Evolutionary conservation across 805 yeast genomes (phyloP).

Genomic region (Metschnikowia chrysomelidarum): DNA sequence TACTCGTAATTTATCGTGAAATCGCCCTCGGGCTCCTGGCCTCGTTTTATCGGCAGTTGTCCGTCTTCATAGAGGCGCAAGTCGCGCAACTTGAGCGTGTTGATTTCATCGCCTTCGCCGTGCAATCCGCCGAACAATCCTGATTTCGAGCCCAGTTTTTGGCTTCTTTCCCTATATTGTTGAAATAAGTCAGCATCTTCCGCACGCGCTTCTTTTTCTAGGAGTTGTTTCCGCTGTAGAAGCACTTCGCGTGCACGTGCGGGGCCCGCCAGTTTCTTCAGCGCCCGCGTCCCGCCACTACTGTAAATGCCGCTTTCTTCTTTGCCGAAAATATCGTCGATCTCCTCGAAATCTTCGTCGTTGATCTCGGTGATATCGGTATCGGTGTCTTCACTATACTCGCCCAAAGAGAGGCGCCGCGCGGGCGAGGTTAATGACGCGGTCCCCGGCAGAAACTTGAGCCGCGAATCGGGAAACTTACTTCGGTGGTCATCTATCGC

Average conservation of each 20-base stretch:
- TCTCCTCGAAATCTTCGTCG: slow-evolving; percentile 37
- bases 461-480: not conserved
- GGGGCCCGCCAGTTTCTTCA: slow-evolving; percentile 8
- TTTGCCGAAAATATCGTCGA: slow-evolving; percentile 38
- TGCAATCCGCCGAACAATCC: slow-evolving; percentile 3
- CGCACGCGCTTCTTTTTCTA: slow-evolving; percentile 31
- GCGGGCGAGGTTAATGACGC: slow-evolving; percentile 16
- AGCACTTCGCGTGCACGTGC: slow-evolving; percentile 26
- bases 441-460: slow-evolving; percentile 16
- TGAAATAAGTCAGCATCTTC: slow-evolving; percentile 32
- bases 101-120: slow-evolving; percentile 19
- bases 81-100: slow-evolving; percentile 32
- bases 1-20: slow-evolving; percentile 35
- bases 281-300: slow-evolving; percentile 17
- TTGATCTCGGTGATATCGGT: slow-evolving; percentile 40
- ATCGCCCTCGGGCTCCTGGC: slow-evolving; percentile 31
- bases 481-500: not conserved
- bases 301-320: slow-evolving; percentile 37
- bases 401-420: slow-evolving; percentile 29
- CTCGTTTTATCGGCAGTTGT: slow-evolving; percentile 10
- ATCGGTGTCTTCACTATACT: slow-evolving; percentile 39
- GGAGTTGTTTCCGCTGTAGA: slow-evolving; percentile 21
- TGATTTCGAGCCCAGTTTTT: not conserved
- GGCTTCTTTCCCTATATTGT: slow-evolving; percentile 16
- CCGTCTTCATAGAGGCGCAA: slow-evolving; percentile 16